Evolutionary conservation across 2,329 filamentous ascomycete species (phyloP).

Genomic region (Zymoseptoria tritici): DNA sequence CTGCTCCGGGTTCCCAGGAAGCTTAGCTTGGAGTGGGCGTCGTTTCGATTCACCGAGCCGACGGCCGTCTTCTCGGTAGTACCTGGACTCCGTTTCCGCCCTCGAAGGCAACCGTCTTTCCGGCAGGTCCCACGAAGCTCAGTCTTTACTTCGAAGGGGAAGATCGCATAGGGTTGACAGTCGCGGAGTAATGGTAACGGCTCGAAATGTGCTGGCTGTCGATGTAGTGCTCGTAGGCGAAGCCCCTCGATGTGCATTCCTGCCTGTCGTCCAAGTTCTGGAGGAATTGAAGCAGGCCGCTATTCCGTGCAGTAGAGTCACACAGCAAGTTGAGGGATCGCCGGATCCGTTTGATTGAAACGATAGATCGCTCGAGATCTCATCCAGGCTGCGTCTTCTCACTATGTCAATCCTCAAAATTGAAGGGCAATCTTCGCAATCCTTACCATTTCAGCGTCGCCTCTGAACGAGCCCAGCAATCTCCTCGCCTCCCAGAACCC

Average conservation of each 20-base stretch:
- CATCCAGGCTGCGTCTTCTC: background rate
- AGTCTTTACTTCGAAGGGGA: background rate
- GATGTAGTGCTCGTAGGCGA: background rate
- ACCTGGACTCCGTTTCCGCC: background rate
- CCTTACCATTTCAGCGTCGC: slow-evolving; percentile 23
- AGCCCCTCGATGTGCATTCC: background rate
- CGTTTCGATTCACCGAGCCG: background rate
- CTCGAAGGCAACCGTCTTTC: background rate
- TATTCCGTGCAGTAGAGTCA: background rate
- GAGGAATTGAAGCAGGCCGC: background rate
- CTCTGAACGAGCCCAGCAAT: slow-evolving; percentile 17
- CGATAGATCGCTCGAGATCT: background rate
- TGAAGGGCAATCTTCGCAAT: slow-evolving; percentile 22
- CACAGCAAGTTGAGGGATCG: background rate
- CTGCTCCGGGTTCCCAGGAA: background rate
- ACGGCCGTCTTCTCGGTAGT: background rate
- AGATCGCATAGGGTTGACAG: too few relatives aligned
- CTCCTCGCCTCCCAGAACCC: slow-evolving; percentile 24
- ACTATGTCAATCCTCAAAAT: slow-evolving; percentile 3
- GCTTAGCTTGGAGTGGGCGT: background rate
- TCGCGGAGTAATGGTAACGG: background rate
- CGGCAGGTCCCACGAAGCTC: background rate
- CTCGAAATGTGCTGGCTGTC: background rate
- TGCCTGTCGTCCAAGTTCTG: background rate
- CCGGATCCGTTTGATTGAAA: too few relatives aligned